Percentiles rank a stretch among this genome's conserved stretches.
Conservation (phyloP, 345 rosid genomes). For the Eucalyptus victrix region DNA sequence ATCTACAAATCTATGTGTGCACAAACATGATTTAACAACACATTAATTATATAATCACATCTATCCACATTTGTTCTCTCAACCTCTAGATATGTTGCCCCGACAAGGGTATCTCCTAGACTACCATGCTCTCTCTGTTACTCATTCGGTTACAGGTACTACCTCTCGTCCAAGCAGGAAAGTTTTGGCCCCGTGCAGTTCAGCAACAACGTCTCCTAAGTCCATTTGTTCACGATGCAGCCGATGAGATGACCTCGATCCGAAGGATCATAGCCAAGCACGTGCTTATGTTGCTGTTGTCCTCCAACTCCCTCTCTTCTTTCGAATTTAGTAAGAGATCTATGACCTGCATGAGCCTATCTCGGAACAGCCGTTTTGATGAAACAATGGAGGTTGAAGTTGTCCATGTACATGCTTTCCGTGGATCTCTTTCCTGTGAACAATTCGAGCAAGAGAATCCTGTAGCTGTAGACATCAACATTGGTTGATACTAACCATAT, state of each 20-base stretch:
- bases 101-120: not conserved
- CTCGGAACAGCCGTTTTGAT: not conserved
- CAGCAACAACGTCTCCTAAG: not conserved
- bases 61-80: not conserved
- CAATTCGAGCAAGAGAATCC: not conserved
- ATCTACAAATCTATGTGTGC: not conserved
- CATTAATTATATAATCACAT: not conserved
- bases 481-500: too few species aligned
- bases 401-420: not conserved
- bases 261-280: not conserved
- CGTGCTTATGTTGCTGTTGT: not conserved
- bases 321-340: not conserved
- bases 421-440: not conserved
- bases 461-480: not conserved
- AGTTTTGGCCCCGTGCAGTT: not conserved
- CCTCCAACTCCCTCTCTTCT: not conserved
- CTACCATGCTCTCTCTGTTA: not conserved
- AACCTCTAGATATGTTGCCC: not conserved
- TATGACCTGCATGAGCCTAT: not conserved
- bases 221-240: not conserved
- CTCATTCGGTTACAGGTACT: not conserved
- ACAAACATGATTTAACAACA: not conserved
- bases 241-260: not conserved
- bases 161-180: not conserved
- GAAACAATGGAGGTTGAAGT: not conserved